Evolutionary conservation across 805 yeast genomes (phyloP).

Genomic region (Wickerhamomyces queroliae): DNA sequence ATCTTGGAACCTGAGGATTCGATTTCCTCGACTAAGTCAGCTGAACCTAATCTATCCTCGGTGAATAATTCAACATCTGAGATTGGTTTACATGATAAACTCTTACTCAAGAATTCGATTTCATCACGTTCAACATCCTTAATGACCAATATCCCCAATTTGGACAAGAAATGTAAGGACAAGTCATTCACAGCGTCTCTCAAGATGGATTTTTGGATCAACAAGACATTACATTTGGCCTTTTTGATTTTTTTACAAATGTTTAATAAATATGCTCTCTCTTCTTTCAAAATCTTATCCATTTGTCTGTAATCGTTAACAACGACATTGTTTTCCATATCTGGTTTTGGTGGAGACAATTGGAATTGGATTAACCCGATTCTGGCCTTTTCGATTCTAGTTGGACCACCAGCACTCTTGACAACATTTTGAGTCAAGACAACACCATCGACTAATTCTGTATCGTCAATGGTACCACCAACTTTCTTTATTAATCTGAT

Average conservation of each 20-base stretch:
- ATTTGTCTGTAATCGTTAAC: constrained; percentile 98
- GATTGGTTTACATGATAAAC: constrained; percentile 91
- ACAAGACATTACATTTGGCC: constrained; percentile 86
- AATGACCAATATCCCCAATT: constrained; percentile 88
- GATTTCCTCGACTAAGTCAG: constrained; percentile 84
- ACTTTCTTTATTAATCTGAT: constrained; percentile 88
- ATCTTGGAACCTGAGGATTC: constrained; percentile 49
- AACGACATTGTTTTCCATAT: constrained; percentile 91
- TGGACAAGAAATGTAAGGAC: constrained; percentile 90
- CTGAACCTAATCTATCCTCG: constrained; percentile 88
- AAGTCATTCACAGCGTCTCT: constrained; percentile 85
- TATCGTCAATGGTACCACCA: constrained; percentile 97
- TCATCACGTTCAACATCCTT: constrained; percentile 98
- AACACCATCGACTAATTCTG: constrained; percentile 88
- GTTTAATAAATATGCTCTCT: constrained; percentile 89
- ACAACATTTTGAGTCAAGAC: constrained; percentile 88
- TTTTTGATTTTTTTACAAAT: constrained; percentile 95
- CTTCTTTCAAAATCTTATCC: constrained; percentile 98
- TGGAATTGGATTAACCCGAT: constrained; percentile 85
- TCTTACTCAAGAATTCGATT: constrained; percentile 76
- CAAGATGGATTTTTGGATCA: constrained; percentile 88
- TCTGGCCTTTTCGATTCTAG: constrained; percentile 88
- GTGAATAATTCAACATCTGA: constrained; percentile 92
- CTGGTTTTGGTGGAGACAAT: constrained; percentile 94
- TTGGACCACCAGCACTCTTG: constrained; percentile 91